phyloP scores from a whole-genome alignment of 768 basidiomycete genomes.

The Lepiota subincarnata region DNA sequence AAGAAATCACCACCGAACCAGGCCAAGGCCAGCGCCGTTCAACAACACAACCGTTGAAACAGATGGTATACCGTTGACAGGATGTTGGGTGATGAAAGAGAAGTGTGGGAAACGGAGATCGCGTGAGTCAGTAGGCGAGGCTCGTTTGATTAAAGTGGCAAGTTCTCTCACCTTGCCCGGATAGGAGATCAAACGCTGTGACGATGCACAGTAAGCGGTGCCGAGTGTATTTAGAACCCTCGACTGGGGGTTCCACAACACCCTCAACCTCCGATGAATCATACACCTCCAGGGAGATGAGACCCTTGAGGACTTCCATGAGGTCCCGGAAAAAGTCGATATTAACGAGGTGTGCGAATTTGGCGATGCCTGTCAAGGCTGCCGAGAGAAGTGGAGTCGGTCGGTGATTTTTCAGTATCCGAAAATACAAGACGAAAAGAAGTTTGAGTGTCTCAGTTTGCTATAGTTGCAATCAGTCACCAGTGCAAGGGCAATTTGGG shows the following conservation, averaged over 20 bases:
- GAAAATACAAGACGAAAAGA: constrained; percentile 95
- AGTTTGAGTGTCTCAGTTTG: constrained; percentile 98
- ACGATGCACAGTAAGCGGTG: constrained; percentile 81
- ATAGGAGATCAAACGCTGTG: constrained; percentile 95
- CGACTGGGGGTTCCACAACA: constrained; percentile 9
- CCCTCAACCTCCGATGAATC: constrained; percentile 22
- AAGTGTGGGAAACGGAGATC: neutral
- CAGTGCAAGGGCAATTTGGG: constrained; percentile 1
- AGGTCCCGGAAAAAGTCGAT: constrained; percentile 98
- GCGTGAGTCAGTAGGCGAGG: constrained; percentile 4
- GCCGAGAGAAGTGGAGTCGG: constrained; percentile 79
- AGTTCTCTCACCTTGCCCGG: constrained; percentile 76
- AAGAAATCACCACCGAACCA: neutral
- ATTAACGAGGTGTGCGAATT: constrained; percentile 95
- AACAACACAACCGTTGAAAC: neutral
- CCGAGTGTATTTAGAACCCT: constrained; percentile 37
- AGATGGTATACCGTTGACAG: constrained; percentile 9
- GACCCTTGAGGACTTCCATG: constrained; percentile 76
- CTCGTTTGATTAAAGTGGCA: constrained; percentile 8
- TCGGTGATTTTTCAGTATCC: constrained; percentile 82
- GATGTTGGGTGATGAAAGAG: constrained; percentile 4
- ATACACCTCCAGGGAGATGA: constrained; percentile 54
- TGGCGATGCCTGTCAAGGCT: constrained; percentile 87
- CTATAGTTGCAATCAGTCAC: constrained; percentile 34
- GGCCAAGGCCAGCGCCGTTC: neutral